phyloP scores from a whole-genome alignment of 2,329 filamentous ascomycete genomes.

The Curvularia sp. region DNA sequence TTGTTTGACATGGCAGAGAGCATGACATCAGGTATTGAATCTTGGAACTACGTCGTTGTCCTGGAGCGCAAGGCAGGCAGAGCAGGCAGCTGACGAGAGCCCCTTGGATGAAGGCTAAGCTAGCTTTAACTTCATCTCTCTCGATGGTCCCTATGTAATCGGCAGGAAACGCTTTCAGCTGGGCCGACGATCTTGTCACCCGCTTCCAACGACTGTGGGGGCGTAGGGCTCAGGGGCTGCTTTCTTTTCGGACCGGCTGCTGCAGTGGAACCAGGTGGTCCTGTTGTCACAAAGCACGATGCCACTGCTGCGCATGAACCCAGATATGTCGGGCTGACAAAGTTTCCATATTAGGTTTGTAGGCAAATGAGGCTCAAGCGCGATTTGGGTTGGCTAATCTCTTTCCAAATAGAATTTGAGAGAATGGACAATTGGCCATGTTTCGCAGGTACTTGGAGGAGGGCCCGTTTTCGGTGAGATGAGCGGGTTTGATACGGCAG shows the following conservation, averaged over 20 bases:
- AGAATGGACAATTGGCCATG: conserved; percentile 1
- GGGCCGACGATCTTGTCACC: conserved; percentile 4
- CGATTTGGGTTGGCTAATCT: conserved; percentile 22
- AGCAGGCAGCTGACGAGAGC: conserved; percentile 37
- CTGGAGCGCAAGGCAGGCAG: conserved; percentile 21
- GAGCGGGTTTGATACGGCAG: not conserved
- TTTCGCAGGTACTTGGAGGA: conserved; percentile 8
- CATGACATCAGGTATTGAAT: conserved; percentile 30
- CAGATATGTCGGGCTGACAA: not conserved
- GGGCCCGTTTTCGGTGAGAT: too few relatives aligned
- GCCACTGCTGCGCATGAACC: conserved; percentile 25
- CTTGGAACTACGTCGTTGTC: not conserved
- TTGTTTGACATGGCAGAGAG: conserved; percentile 46
- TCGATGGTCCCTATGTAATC: conserved; percentile 31
- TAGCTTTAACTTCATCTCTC: conserved; percentile 28
- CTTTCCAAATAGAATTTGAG: conserved; percentile 32
- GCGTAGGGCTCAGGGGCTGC: conserved; percentile 25
- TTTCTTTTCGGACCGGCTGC: conserved; percentile 22
- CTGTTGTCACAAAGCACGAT: conserved; percentile 13
- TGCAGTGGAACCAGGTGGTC: conserved; percentile 15
- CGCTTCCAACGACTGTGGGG: not conserved
- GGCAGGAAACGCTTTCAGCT: not conserved
- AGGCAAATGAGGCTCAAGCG: not conserved
- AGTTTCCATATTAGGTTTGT: conserved; percentile 4
- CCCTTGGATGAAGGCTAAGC: conserved; percentile 35